Evolutionary conservation across 345 rosid genomes (phyloP).

Genomic region (Bruguiera gymnorhiza): DNA sequence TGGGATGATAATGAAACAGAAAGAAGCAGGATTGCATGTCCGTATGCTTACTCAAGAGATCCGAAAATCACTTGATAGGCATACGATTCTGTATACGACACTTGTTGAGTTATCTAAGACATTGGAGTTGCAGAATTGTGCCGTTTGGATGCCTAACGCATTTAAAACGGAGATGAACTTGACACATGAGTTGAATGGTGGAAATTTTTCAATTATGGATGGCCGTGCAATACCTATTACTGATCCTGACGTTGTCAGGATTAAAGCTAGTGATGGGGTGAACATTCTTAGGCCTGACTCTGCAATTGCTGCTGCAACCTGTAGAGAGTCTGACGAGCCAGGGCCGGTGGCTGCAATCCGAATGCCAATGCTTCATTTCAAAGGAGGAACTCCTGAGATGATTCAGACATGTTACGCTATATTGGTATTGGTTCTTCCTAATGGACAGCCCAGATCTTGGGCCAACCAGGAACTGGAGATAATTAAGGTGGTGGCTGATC

Average conservation of each 20-base stretch:
- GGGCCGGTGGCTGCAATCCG: constrained; percentile 88
- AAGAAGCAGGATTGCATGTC: constrained; percentile 74
- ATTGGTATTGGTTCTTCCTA: constrained; percentile 77
- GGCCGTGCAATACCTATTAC: constrained; percentile 45
- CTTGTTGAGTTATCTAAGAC: constrained; percentile 92
- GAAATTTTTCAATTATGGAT: constrained; percentile 35
- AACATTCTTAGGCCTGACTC: constrained; percentile 56
- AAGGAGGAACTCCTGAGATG: constrained; percentile 85
- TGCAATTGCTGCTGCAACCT: constrained; percentile 57
- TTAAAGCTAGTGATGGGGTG: constrained; percentile 59
- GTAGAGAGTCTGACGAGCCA: constrained; percentile 45
- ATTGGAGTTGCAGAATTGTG: constrained; percentile 77
- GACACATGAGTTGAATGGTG: constrained; percentile 63
- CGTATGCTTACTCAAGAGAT: constrained; percentile 98
- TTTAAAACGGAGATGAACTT: constrained; percentile 58
- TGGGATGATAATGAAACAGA: constrained; percentile 81
- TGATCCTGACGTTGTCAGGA: constrained; percentile 64
- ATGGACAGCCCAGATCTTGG: constrained; percentile 64
- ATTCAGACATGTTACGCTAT: constrained; percentile 66
- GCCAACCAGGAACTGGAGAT: constrained; percentile 78
- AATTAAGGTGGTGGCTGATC: constrained; percentile 91
- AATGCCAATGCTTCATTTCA: constrained; percentile 94
- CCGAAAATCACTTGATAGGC: constrained; percentile 83
- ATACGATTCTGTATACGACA: constrained; percentile 76
- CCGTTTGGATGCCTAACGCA: constrained; percentile 91